phyloP scores from a whole-genome alignment of 148 eudicot genomes.

The Rhododendron ferrugineum region DNA sequence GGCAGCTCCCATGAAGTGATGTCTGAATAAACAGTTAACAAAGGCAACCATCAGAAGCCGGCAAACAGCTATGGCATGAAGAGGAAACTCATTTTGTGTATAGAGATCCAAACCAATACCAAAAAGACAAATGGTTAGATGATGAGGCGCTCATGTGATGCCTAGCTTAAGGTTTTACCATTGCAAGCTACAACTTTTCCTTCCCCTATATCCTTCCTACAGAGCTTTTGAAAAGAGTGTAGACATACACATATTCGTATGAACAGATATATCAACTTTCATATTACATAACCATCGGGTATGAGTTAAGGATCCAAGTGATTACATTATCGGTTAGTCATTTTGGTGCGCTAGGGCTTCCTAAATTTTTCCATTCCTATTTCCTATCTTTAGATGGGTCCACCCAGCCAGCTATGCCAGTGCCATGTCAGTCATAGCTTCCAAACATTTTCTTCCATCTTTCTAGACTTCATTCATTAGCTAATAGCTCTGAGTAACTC shows the following conservation, averaged over 20 bases:
- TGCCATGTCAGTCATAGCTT: background rate
- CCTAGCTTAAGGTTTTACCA: background rate
- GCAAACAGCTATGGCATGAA: background rate
- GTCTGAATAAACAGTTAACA: conserved; percentile 30
- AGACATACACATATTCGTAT: background rate
- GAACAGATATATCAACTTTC: background rate
- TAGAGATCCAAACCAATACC: background rate
- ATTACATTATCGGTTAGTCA: background rate
- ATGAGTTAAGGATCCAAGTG: background rate
- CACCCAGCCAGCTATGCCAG: background rate
- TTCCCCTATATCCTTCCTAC: background rate
- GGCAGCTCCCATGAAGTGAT: conserved; percentile 88
- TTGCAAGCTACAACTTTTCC: background rate
- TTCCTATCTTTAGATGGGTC: background rate
- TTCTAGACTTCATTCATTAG: background rate
- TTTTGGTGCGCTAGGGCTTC: background rate
- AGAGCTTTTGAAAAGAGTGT: background rate
- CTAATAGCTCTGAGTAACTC: background rate
- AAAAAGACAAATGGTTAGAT: background rate
- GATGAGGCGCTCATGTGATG: background rate
- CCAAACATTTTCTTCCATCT: background rate
- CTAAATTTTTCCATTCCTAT: background rate
- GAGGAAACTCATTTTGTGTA: background rate
- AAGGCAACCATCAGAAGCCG: conserved; percentile 3
- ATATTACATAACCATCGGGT: background rate